phyloP scores from a whole-genome alignment of 169 alveolate genomes.

The Amoebophrya sp. region DNA sequence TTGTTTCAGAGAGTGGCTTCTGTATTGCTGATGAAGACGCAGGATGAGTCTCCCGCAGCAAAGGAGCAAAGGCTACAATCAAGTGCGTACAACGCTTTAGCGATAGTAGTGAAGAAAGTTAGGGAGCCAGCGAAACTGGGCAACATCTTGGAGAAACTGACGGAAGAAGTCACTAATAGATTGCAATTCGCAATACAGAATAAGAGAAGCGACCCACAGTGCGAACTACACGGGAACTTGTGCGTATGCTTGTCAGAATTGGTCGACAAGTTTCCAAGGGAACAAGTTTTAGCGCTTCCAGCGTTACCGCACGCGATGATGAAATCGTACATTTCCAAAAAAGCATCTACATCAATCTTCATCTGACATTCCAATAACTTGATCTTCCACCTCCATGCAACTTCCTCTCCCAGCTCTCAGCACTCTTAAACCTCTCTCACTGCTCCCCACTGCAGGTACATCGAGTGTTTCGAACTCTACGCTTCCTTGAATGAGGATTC shows the following conservation, averaged over 20 bases:
- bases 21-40: not conserved
- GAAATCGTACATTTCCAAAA: not conserved
- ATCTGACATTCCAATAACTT: too few relatives aligned
- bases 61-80: not conserved
- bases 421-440: too few relatives aligned
- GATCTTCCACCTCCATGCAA: too few relatives aligned
- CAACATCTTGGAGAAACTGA: not conserved
- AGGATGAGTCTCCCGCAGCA: not conserved
- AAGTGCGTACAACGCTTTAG: not conserved
- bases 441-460: not conserved
- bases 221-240: not conserved
- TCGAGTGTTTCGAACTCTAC: not conserved
- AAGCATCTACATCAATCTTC: too few relatives aligned
- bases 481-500: not conserved
- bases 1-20: not conserved
- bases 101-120: not conserved
- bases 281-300: not conserved
- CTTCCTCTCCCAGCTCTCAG: too few relatives aligned
- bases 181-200: not conserved
- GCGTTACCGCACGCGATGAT: not conserved
- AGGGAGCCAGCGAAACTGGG: not conserved
- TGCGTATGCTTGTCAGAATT: slow-evolving; percentile 10
- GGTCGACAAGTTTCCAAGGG: not conserved
- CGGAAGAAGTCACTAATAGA: not conserved
- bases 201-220: not conserved